Evolutionary conservation across 441 rosid species (phyloP).

Genomic region (Cnidoscolus chayamansa): DNA sequence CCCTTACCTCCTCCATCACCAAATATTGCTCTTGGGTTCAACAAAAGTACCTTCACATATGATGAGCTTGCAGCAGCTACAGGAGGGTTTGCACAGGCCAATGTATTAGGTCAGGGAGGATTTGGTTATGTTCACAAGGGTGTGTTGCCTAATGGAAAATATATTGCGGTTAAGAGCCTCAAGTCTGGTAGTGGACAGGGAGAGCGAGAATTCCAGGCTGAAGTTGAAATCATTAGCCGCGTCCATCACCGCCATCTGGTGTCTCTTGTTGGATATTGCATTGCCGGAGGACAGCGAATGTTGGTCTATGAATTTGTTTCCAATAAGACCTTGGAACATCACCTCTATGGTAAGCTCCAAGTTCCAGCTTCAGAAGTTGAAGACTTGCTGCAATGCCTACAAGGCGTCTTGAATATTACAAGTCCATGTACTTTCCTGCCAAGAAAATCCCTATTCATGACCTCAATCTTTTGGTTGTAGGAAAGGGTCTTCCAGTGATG

Average conservation of each 20-base stretch:
- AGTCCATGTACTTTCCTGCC: no score
- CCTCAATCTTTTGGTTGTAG: constrained; percentile 29
- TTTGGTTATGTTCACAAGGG: constrained; percentile 96
- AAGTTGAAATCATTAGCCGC: constrained; percentile 89
- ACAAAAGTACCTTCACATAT: constrained; percentile 63
- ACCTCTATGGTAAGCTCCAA: constrained; percentile 55
- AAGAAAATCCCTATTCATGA: no score
- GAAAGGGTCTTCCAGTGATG: constrained; percentile 68
- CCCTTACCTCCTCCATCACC: constrained; percentile 84
- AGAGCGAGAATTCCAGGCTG: constrained; percentile 90
- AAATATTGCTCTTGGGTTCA: constrained; percentile 61
- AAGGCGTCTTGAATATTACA: no score
- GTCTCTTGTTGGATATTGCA: constrained; percentile 89
- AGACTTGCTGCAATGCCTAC: no score
- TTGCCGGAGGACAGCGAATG: constrained; percentile 80
- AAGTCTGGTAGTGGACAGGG: constrained; percentile 91
- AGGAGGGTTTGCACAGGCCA: constrained; percentile 55
- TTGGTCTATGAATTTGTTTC: constrained; percentile 89
- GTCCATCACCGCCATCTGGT: constrained; percentile 93
- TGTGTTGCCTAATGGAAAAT: constrained; percentile 72
- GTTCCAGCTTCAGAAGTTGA: no score
- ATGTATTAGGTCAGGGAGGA: constrained; percentile 87
- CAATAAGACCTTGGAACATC: constrained; percentile 73
- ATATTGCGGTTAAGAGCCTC: constrained; percentile 81
- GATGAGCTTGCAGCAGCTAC: constrained; percentile 85